These are phyloP conservation scores for Podila epigama DNA, from an alignment of 192 early-diverging fungal genomes.

Conservation along the genomic window DNA sequence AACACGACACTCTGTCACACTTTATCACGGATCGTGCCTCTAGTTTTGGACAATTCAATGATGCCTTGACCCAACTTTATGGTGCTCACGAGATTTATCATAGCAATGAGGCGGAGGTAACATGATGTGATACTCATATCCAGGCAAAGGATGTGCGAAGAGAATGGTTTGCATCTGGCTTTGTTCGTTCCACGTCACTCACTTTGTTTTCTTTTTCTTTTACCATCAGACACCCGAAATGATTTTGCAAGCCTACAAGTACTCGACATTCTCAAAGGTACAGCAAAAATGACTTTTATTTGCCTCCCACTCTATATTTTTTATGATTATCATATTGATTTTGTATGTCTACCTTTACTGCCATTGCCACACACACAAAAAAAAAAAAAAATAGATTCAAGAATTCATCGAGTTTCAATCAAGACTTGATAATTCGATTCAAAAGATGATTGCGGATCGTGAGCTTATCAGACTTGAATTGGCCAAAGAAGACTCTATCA, in stretches of 20 bases:
- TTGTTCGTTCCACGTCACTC: not conserved
- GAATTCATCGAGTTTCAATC: constrained; percentile 87
- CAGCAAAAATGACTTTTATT: not conserved
- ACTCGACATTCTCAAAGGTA: constrained; percentile 88
- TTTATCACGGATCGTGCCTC: constrained; percentile 70
- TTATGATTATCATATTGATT: not conserved
- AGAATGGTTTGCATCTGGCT: not conserved
- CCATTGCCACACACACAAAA: not conserved
- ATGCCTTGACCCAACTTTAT: constrained; percentile 62
- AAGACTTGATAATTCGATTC: constrained; percentile 76
- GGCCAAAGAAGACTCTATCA: constrained; percentile 56
- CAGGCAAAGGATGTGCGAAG: not conserved
- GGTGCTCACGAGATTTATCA: constrained; percentile 78
- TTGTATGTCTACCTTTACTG: not conserved
- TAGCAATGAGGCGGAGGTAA: constrained; percentile 78
- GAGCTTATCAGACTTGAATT: constrained; percentile 73
- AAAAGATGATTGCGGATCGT: constrained; percentile 71
- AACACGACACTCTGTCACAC: constrained; percentile 87
- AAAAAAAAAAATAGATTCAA: constrained; percentile 79
- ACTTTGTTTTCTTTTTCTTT: not conserved
- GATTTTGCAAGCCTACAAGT: constrained; percentile 84
- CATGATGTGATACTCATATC: not conserved
- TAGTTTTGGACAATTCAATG: constrained; percentile 56
- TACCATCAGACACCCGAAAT: constrained; percentile 92
- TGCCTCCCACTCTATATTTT: not conserved